These are phyloP conservation scores for Globisporangium perplexum DNA, from an alignment of 352 stramenopile species.

Conservation along the genomic window DNA sequence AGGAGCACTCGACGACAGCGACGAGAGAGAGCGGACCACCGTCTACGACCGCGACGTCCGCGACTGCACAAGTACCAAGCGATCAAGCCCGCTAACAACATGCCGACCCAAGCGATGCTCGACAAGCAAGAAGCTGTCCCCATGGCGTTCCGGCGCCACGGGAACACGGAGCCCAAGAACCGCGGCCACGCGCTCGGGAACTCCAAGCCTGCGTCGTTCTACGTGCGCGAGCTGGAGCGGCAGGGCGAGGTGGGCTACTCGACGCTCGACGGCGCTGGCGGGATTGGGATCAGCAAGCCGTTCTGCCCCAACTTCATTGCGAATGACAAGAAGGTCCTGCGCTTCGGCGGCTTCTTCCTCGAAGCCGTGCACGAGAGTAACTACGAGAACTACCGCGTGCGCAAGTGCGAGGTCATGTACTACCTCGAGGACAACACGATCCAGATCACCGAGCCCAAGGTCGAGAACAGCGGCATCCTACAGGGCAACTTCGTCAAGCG, in stretches of 20 bases:
- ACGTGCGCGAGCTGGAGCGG: conserved; percentile 61
- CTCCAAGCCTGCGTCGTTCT: conserved; percentile 56
- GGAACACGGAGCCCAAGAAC: conserved; percentile 63
- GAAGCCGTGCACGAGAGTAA: conserved; percentile 86
- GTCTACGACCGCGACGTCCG: no score
- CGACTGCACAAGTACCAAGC: no score
- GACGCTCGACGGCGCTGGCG: conserved; percentile 34
- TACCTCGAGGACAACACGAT: conserved; percentile 88
- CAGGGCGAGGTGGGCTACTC: conserved; percentile 36
- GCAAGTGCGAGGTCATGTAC: conserved; percentile 71
- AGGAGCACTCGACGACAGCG: no score
- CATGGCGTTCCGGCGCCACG: conserved; percentile 75
- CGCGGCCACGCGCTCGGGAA: conserved; percentile 58
- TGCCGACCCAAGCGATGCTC: conserved; percentile 52
- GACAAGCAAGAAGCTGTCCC: conserved; percentile 78
- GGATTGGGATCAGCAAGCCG: conserved; percentile 29
- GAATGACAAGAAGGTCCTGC: conserved; percentile 79
- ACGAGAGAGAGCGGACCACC: no score
- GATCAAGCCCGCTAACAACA: conserved; percentile 5
- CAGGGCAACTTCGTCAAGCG: conserved; percentile 88
- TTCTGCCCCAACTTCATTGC: conserved; percentile 69
- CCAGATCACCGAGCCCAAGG: conserved; percentile 84
- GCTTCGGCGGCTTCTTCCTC: conserved; percentile 86
- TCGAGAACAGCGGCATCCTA: conserved; percentile 86
- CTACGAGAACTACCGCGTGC: conserved; percentile 81